Percentiles rank a stretch among this genome's conserved stretches.
Evolutionary conservation across 1,284 basidiomycete genomes (phyloP).

Genomic region (Trichosporon sp.): DNA sequence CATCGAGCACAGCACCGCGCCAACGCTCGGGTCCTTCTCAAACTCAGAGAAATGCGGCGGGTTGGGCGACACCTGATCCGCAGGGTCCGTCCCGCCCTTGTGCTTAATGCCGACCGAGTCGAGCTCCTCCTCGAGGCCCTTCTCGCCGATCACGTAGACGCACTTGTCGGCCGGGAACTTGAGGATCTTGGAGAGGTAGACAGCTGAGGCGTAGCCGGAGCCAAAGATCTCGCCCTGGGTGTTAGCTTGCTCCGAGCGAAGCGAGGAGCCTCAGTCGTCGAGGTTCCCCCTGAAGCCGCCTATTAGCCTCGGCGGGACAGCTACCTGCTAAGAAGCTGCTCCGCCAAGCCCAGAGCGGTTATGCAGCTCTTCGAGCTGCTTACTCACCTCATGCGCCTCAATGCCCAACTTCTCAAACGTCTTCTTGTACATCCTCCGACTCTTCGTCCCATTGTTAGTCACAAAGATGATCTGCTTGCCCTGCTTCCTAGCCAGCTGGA

Average conservation of each 20-base stretch:
- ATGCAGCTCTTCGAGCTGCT: too few species aligned
- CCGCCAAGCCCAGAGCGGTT: neutral
- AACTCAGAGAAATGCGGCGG: conserved; percentile 59
- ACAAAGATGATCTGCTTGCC: conserved; percentile 87
- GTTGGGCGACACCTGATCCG: neutral
- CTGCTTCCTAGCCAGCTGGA: conserved; percentile 62
- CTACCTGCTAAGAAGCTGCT: neutral
- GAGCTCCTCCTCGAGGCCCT: conserved; percentile 88
- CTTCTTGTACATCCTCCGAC: conserved; percentile 73
- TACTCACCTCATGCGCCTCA: conserved; percentile 70
- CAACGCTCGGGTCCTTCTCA: conserved; percentile 68
- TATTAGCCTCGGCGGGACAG: too few species aligned
- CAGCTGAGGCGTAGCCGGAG: conserved; percentile 87
- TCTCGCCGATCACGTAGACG: conserved; percentile 92
- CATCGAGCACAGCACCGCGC: conserved; percentile 84
- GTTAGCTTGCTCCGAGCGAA: conserved; percentile 6
- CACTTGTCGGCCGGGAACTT: conserved; percentile 86
- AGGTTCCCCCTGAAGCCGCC: too few species aligned
- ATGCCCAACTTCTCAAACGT: conserved; percentile 89
- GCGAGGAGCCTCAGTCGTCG: too few species aligned
- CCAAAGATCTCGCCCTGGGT: conserved; percentile 87
- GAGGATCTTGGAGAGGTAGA: conserved; percentile 83
- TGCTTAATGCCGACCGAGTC: conserved; percentile 70
- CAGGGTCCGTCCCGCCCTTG: conserved; percentile 69
- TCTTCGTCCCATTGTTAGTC: conserved; percentile 97